Evolutionary conservation across 2,329 filamentous ascomycete genomes (phyloP).

Genomic region (Xylariomycetidae sp.): DNA sequence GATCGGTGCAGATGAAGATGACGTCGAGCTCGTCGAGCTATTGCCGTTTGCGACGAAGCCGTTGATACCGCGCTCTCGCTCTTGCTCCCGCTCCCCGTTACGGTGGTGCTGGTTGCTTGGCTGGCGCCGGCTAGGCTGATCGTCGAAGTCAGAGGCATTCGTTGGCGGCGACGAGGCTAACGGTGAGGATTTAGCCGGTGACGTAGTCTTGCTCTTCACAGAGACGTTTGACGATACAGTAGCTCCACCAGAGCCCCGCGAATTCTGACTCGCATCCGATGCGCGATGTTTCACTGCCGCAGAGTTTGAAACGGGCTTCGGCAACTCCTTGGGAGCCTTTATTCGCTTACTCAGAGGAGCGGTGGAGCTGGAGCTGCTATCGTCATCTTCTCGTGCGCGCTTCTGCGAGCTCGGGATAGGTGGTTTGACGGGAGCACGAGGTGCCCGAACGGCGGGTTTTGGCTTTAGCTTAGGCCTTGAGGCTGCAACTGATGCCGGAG

Average conservation of each 20-base stretch:
- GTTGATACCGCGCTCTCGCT: constrained; percentile 12
- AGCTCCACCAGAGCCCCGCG: constrained; percentile 32
- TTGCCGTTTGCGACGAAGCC: constrained; percentile 17
- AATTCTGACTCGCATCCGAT: constrained; percentile 45
- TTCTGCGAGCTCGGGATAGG: constrained; percentile 39
- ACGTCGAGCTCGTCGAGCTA: constrained; percentile 9
- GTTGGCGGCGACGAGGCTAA: constrained; percentile 62
- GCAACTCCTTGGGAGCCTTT: constrained; percentile 41
- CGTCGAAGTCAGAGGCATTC: constrained; percentile 59
- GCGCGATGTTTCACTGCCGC: constrained; percentile 39
- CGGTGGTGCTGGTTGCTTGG: constrained; percentile 17
- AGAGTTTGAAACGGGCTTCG: constrained; percentile 26
- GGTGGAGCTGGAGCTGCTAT: constrained; percentile 57
- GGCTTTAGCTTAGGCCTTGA: too few species aligned
- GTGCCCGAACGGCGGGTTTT: constrained; percentile 25
- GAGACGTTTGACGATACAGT: constrained; percentile 36
- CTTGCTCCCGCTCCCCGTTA: constrained; percentile 17
- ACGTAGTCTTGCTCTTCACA: constrained; percentile 49
- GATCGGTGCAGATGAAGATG: constrained; percentile 1
- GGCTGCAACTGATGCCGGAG: too few species aligned
- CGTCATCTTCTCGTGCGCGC: constrained; percentile 47
- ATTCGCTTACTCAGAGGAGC: constrained; percentile 55
- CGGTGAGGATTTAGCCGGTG: constrained; percentile 59
- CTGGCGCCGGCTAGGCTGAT: constrained; percentile 17
- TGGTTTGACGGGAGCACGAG: constrained; percentile 21